Evolutionary conservation across 495 filamentous ascomycete genomes (phyloP).

Genomic region (Aspergillus affinis): DNA sequence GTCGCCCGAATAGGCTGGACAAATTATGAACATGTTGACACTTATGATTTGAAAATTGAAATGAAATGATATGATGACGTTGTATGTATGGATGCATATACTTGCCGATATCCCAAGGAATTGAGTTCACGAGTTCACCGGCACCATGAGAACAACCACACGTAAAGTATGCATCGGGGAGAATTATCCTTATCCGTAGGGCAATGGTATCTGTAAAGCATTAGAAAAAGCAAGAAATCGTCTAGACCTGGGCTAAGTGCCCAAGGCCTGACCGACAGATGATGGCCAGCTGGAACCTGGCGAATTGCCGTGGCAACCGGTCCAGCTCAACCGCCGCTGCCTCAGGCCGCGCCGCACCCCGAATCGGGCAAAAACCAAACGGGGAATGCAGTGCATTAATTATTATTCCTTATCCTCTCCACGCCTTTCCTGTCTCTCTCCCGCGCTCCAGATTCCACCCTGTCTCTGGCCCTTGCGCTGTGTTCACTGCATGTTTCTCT

Average conservation of each 20-base stretch:
- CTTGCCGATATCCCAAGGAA: not conserved
- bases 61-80: not conserved
- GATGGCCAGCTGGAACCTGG: not conserved
- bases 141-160: not conserved
- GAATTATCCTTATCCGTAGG: not conserved
- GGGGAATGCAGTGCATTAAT: not conserved
- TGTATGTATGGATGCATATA: not conserved
- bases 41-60: not conserved
- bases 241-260: not conserved
- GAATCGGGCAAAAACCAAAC: constrained; percentile 26
- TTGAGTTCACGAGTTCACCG: not conserved
- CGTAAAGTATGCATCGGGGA: not conserved
- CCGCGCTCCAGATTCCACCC: not conserved
- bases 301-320: constrained; percentile 33
- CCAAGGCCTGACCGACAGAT: not conserved
- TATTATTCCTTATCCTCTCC: not conserved
- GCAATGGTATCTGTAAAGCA: not conserved
- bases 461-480: constrained; percentile 7
- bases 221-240: not conserved
- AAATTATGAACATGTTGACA: not conserved
- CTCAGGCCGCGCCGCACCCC: constrained; percentile 22
- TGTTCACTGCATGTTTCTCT: constrained; percentile 25
- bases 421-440: not conserved
- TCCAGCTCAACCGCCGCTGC: constrained; percentile 12
- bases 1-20: not conserved